Base-by-base conservation (phyloP, 495 filamentous ascomycete species). In the Penicillium steckii region DNA sequence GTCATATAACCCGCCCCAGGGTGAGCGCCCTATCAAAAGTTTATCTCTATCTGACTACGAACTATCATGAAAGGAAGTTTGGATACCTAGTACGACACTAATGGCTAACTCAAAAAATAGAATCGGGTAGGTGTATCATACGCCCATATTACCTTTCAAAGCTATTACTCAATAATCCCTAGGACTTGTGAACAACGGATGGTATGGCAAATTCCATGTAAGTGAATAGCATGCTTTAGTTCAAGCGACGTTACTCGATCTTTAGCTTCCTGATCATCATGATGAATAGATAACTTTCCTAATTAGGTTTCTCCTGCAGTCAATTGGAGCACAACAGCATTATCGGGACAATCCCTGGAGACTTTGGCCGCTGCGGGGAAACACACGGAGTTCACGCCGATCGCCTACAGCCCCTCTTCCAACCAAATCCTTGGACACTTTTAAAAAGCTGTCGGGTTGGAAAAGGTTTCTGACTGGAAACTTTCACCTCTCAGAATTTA, bases 311-410 rank as follows among this genome's bases (percentile, higher is more conserved):
- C n/a, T n/a, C n/a, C n/a, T n/a, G n/a, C n/a, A n/a, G n/a, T 32
- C 5, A 12, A 32, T 32, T 32, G 29, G 4, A 23, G 26, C 32
- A 42, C 41, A 19, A 21, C 13, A 33, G 33, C 47, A 41, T 13
- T 41, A 42, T 46, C 23, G 35, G 26, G 13, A 13, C 7, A 17
- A 15, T 37, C 8, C 33, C 33, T 37, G 13, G 3, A 37, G 33
- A 7, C 5, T 7, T 6, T 15, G 17, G 37, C 23, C 44, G 43
- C 46, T 61, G 61, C 61, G 61, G 61, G 61, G 58, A 61, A 50
- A 48, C 41, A n/a, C 46, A 54, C 60, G 61, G 61, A 52, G 41
- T 56, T 59, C 47, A 50, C 33, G 50, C 61, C 61, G 61, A 65
- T 50, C 46, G 19, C 51, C 51, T 23, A 48, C 10, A 13, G 12